Conservation (phyloP, 805 yeast species). For the Henningerozyma blattae region DNA sequence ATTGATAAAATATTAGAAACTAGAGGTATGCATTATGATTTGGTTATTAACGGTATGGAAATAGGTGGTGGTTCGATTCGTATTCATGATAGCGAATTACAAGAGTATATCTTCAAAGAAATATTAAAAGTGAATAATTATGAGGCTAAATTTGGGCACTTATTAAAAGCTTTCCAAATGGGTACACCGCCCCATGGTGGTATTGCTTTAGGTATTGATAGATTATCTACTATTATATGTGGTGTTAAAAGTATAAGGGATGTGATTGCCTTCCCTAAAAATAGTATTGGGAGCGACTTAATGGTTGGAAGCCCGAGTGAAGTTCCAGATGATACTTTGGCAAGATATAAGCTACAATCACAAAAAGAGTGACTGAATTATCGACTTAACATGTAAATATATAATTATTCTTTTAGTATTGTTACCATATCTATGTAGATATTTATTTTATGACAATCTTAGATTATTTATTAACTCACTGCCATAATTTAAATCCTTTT, state of each 20-base stretch:
- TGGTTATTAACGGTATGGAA: slow-evolving; percentile 90
- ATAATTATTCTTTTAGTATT: neutral
- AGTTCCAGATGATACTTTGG: slow-evolving; percentile 40
- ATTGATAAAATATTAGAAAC: slow-evolving; percentile 39
- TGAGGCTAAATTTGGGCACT: slow-evolving; percentile 67
- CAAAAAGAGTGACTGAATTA: neutral
- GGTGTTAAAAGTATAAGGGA: slow-evolving; percentile 73
- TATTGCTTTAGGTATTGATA: slow-evolving; percentile 86
- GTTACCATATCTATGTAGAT: no score
- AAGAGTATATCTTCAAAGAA: slow-evolving; percentile 54
- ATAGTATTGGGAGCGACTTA: slow-evolving; percentile 75
- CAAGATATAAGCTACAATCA: slow-evolving; percentile 33
- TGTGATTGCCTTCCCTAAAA: slow-evolving; percentile 94
- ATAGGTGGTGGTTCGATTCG: slow-evolving; percentile 97
- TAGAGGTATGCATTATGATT: slow-evolving; percentile 85
- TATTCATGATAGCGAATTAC: slow-evolving; percentile 77
- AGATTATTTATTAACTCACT: no score
- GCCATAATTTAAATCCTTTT: no score
- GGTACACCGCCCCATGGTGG: slow-evolving; percentile 99
- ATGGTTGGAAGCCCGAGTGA: slow-evolving; percentile 78
- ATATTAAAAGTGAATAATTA: slow-evolving; percentile 51
- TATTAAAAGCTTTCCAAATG: slow-evolving; percentile 64
- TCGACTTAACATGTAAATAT: no score
- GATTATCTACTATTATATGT: slow-evolving; percentile 83
- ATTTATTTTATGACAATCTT: no score